These are phyloP conservation scores for Tetrapisispora arboricola DNA, from an alignment of 805 yeast genomes.

Conservation along the genomic window DNA sequence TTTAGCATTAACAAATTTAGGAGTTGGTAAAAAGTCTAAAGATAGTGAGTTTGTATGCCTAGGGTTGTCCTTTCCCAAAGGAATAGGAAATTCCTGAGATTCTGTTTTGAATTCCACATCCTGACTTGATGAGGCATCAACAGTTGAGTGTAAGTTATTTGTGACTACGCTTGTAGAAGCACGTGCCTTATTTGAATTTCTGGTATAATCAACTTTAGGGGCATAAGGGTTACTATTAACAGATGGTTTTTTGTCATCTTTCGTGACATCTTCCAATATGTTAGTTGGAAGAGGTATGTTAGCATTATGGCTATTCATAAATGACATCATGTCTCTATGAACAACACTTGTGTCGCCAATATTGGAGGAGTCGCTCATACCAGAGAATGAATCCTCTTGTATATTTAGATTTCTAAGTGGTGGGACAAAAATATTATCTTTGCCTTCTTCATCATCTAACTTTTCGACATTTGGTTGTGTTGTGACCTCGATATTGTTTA, in stretches of 20 bases:
- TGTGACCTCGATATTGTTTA: too few relatives aligned
- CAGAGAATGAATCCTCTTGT: background rate
- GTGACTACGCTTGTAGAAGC: too few relatives aligned
- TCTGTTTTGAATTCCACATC: too few relatives aligned
- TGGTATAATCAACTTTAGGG: background rate
- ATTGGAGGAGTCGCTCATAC: background rate
- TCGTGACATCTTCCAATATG: background rate
- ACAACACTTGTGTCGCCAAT: conserved; percentile 3
- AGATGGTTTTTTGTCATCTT: background rate
- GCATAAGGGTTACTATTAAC: background rate
- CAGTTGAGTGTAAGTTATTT: too few relatives aligned
- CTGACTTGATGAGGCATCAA: too few relatives aligned
- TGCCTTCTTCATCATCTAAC: background rate
- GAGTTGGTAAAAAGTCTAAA: background rate
- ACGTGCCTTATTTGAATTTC: background rate
- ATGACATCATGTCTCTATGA: background rate
- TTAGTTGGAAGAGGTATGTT: background rate
- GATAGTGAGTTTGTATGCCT: background rate
- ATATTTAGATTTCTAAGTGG: background rate
- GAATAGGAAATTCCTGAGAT: too few relatives aligned
- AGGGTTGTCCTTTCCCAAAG: background rate
- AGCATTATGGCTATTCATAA: background rate
- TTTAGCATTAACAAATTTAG: too few relatives aligned
- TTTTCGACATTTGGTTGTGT: background rate
- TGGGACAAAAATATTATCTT: background rate